Evolutionary conservation across 371 early-diverging fungal species (phyloP).

Genomic region (Neoconidiobolus thromboides): DNA sequence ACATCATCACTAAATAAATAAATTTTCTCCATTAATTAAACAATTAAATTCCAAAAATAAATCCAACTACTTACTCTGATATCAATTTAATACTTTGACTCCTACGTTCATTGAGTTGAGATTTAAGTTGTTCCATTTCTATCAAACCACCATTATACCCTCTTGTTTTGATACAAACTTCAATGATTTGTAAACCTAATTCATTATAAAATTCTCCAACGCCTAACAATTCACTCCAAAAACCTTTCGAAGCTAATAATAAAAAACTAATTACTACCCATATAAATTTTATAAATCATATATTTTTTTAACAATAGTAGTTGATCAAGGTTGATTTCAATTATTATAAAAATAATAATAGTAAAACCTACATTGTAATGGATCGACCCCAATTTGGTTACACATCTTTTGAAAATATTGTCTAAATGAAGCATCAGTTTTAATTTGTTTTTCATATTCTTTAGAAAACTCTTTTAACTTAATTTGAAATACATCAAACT

Average conservation of each 20-base stretch:
- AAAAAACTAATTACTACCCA: neutral
- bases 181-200: constrained; percentile 76
- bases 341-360: neutral
- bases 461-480: constrained; percentile 72
- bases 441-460: constrained; percentile 72
- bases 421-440: constrained; percentile 70
- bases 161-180: constrained; percentile 66
- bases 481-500: constrained; percentile 54
- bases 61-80: constrained; percentile 14
- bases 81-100: constrained; percentile 14
- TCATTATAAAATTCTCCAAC: constrained; percentile 97
- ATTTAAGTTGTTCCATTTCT: constrained; percentile 54
- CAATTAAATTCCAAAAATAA: no score
- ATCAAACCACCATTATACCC: constrained; percentile 80
- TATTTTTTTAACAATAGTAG: neutral
- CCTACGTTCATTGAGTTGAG: constrained; percentile 31
- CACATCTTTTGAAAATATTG: constrained; percentile 88
- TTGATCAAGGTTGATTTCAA: neutral
- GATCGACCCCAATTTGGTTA: constrained; percentile 82
- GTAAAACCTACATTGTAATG: constrained; percentile 55
- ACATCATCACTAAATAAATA: constrained; percentile 1
- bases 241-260: constrained; percentile 69
- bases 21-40: neutral
- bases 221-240: constrained; percentile 83
- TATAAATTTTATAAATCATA: neutral